Conservation (phyloP, 495 filamentous ascomycete species). For the Platismatia glauca region DNA sequence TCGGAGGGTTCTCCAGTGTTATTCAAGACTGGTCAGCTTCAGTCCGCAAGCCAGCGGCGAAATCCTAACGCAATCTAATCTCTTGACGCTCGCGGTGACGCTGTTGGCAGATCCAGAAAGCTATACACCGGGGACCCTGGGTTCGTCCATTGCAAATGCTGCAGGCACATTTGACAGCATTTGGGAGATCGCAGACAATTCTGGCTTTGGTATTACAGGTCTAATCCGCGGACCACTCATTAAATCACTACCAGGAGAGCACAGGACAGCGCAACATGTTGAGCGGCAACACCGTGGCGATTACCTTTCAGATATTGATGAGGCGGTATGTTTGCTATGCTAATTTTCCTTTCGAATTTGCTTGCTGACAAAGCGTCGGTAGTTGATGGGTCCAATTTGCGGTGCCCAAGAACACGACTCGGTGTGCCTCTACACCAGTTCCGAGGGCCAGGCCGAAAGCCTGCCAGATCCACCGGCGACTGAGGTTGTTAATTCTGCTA, state of each 20-base stretch:
- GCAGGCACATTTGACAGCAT: constrained; percentile 82
- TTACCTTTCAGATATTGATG: constrained; percentile 62
- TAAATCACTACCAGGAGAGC: constrained; percentile 60
- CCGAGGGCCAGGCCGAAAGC: constrained; percentile 35
- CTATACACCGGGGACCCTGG: constrained; percentile 72
- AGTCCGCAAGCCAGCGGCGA: constrained; percentile 75
- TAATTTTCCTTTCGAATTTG: constrained; percentile 6
- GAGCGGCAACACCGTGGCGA: constrained; percentile 54
- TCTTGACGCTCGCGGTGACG: constrained; percentile 84
- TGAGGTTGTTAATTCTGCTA: constrained; percentile 87
- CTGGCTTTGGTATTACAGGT: constrained; percentile 84
- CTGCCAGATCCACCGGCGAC: constrained; percentile 79
- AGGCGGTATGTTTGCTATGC: constrained; percentile 37
- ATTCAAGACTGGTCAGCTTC: constrained; percentile 78
- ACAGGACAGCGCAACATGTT: constrained; percentile 45
- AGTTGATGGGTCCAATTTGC: constrained; percentile 64
- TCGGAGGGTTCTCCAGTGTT: constrained; percentile 87
- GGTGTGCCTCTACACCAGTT: constrained; percentile 60
- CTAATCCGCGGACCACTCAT: constrained; percentile 70
- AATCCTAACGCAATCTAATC: constrained; percentile 78
- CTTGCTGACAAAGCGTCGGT: background rate
- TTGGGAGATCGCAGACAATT: constrained; percentile 93
- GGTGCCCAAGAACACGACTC: constrained; percentile 85
- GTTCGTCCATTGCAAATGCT: constrained; percentile 87
- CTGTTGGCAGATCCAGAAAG: constrained; percentile 91